phyloP scores from a whole-genome alignment of 2,329 filamentous ascomycete genomes.

The Leptographium procerum region DNA sequence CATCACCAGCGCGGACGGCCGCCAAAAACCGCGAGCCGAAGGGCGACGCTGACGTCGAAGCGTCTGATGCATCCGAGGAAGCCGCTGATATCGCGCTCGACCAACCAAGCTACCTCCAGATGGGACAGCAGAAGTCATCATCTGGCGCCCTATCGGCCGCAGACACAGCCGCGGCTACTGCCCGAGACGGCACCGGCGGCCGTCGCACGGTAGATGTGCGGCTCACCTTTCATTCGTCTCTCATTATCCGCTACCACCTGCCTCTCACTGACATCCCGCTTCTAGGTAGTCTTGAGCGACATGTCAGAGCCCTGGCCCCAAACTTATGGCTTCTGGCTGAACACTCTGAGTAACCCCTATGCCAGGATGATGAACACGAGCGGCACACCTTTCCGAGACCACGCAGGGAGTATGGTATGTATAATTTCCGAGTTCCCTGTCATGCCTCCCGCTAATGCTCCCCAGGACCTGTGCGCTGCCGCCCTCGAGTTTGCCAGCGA shows the following conservation, averaged over 20 bases:
- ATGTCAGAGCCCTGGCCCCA: constrained; percentile 97
- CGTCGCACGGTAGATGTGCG: constrained; percentile 58
- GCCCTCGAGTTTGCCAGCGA: constrained; percentile 79
- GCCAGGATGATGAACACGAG: constrained; percentile 99
- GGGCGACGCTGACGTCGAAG: background rate
- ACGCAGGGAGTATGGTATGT: constrained; percentile 89
- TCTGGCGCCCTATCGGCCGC: constrained; percentile 1
- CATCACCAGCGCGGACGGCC: background rate
- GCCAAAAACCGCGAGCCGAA: background rate
- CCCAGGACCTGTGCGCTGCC: constrained; percentile 76
- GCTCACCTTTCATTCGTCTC: background rate
- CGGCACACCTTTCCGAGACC: constrained; percentile 75
- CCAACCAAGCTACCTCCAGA: constrained; percentile 52
- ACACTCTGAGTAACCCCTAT: constrained; percentile 91
- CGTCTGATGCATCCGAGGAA: background rate
- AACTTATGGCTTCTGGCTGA: constrained; percentile 66
- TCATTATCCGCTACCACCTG: background rate
- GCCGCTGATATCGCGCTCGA: constrained; percentile 23
- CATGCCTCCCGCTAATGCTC: background rate
- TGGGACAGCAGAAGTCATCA: constrained; percentile 37
- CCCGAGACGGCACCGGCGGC: constrained; percentile 27
- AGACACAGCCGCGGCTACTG: constrained; percentile 16
- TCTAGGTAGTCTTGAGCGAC: constrained; percentile 91
- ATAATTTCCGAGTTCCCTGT: constrained; percentile 3
- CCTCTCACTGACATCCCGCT: background rate